A percentile compares a stretch with the other conserved stretches of the same genome.
Evolutionary conservation across 1,139 yeast genomes (phyloP).

Genomic region (Zygoascus sp.): DNA sequence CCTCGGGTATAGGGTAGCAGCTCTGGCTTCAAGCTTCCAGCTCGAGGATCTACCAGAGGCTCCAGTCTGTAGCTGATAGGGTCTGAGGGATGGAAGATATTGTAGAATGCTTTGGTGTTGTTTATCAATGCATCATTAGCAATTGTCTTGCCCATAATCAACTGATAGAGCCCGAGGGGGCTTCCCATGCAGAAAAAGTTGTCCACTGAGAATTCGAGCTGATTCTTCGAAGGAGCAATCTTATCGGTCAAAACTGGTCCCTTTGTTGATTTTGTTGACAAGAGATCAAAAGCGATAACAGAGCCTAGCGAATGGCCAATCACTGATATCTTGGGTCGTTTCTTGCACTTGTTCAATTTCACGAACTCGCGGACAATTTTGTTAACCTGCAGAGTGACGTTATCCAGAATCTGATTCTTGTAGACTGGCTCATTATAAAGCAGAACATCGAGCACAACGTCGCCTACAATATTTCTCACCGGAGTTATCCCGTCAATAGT

Average conservation of each 20-base stretch:
- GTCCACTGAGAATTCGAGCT: constrained; percentile 62
- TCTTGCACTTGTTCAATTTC: constrained; percentile 57
- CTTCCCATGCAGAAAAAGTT: constrained; percentile 79
- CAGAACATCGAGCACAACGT: constrained; percentile 77
- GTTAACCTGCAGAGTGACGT: constrained; percentile 61
- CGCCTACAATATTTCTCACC: constrained; percentile 70
- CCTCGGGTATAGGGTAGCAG: constrained; percentile 52
- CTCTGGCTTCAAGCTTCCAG: constrained; percentile 57
- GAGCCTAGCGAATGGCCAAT: constrained; percentile 90
- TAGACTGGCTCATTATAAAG: constrained; percentile 72
- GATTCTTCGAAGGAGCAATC: constrained; percentile 29
- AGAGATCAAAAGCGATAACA: constrained; percentile 69
- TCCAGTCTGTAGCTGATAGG: constrained; percentile 85
- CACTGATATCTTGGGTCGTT: constrained; percentile 66
- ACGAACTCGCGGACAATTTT: constrained; percentile 54
- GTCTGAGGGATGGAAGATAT: constrained; percentile 82
- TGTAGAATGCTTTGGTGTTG: constrained; percentile 57
- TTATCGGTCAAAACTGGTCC: constrained; percentile 11
- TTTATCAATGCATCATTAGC: constrained; percentile 17
- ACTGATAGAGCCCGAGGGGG: constrained; percentile 78
- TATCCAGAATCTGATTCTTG: constrained; percentile 52
- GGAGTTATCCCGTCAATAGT: constrained; percentile 77
- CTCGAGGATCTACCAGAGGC: constrained; percentile 59
- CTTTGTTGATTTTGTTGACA: constrained; percentile 40
- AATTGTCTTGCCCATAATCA: constrained; percentile 28